A percentile compares a stretch with the other conserved stretches of the same genome.
Evolutionary conservation across 805 yeast species (phyloP).

Genomic region (Saccharomycopsis olivae): DNA sequence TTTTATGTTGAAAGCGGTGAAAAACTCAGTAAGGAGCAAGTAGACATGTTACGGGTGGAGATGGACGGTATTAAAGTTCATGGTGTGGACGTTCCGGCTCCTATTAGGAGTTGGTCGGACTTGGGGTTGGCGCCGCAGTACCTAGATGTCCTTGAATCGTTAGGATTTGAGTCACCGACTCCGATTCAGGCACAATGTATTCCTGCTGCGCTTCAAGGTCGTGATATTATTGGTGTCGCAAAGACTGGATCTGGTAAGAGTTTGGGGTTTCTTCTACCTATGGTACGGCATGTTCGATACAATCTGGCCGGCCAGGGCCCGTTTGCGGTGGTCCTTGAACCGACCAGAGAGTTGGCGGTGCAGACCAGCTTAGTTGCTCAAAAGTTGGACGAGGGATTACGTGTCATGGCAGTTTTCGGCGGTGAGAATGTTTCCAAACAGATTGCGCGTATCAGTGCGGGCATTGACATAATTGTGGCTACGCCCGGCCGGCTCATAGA

Average conservation of each 20-base stretch:
- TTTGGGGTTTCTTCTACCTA: constrained; percentile 72
- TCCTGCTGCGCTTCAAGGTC: constrained; percentile 83
- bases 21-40: constrained; percentile 44
- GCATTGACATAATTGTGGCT: constrained; percentile 62
- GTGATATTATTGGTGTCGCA: constrained; percentile 88
- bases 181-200: constrained; percentile 86
- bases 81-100: constrained; percentile 50
- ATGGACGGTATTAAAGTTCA: constrained; percentile 58
- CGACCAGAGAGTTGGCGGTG: constrained; percentile 84
- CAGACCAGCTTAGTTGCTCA: constrained; percentile 67
- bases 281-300: constrained; percentile 74
- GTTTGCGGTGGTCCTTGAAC: constrained; percentile 68
- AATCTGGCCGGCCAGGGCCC: constrained; percentile 49
- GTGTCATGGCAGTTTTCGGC: constrained; percentile 58
- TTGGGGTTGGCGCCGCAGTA: constrained; percentile 61
- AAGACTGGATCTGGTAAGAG: constrained; percentile 97
- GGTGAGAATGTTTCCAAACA: constrained; percentile 24
- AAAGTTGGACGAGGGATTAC: constrained; percentile 42
- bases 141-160: constrained; percentile 38
- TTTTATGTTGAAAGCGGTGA: constrained; percentile 58
- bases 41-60: constrained; percentile 38
- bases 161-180: constrained; percentile 57
- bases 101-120: constrained; percentile 70
- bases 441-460: constrained; percentile 3
- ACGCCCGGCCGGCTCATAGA: constrained; percentile 96